Conservation (phyloP, 768 basidiomycete genomes). For the Auriscalpium vulgare region DNA sequence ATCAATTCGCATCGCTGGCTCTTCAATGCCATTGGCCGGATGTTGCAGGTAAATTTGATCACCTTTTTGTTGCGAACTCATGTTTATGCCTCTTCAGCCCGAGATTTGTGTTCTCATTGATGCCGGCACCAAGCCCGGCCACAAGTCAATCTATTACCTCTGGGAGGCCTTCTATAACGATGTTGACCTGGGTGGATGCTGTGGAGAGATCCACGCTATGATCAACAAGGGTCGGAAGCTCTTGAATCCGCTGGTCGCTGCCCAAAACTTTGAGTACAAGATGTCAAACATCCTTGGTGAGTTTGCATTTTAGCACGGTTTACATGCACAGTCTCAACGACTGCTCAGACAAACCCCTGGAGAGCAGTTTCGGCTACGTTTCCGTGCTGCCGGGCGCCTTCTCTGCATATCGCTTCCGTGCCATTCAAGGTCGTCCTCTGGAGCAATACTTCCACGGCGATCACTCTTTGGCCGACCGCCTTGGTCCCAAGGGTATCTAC, state of each 20-base stretch:
- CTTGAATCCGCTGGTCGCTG: conserved; percentile 85
- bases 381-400: conserved; percentile 95
- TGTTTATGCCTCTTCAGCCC: conserved; percentile 40
- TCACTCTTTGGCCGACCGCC: conserved; percentile 82
- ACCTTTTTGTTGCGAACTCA: conserved; percentile 4
- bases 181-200: conserved; percentile 73
- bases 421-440: conserved; percentile 82
- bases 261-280: conserved; percentile 97
- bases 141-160: conserved; percentile 91
- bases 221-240: conserved; percentile 88
- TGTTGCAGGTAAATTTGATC: conserved; percentile 47
- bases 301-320: conserved; percentile 6
- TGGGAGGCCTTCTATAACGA: conserved; percentile 91
- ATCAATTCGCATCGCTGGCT: conserved; percentile 95
- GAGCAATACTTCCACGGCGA: conserved; percentile 87
- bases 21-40: conserved; percentile 87
- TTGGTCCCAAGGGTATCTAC: conserved; percentile 89
- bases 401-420: conserved; percentile 91
- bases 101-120: conserved; percentile 90
- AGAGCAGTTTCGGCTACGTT: conserved; percentile 93
- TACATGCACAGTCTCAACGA: background rate
- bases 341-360: conserved; percentile 75
- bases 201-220: conserved; percentile 96
- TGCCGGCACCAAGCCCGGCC: conserved; percentile 94
- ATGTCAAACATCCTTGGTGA: conserved; percentile 93